These are phyloP conservation scores for Talaromyces proteolyticus DNA, from an alignment of 495 filamentous ascomycete genomes.

Conservation along the genomic window DNA sequence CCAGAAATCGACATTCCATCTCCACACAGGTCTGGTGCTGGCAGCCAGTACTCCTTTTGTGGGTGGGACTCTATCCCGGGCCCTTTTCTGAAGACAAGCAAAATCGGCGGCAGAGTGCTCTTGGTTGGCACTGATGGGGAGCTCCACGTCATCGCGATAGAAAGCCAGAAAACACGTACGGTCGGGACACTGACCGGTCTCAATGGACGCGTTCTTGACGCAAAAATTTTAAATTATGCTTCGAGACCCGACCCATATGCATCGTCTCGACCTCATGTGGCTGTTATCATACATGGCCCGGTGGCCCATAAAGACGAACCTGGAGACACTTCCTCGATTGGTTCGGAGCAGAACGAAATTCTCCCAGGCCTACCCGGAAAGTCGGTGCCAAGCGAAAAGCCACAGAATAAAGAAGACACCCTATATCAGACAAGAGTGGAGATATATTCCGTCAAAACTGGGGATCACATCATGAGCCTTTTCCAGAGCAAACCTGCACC, in stretches of 20 bases:
- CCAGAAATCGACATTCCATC: conserved; percentile 48
- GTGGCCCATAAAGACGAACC: conserved; percentile 35
- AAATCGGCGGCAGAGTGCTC: conserved; percentile 60
- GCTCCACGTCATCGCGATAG: conserved; percentile 64
- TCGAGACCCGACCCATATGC: conserved; percentile 32
- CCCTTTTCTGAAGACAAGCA: conserved; percentile 35
- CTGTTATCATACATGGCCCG: conserved; percentile 71
- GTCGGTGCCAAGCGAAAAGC: conserved; percentile 18
- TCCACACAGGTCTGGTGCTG: conserved; percentile 22
- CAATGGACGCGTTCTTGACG: conserved; percentile 72
- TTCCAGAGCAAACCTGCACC: conserved; percentile 50
- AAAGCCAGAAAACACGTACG: conserved; percentile 58
- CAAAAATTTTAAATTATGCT: conserved; percentile 68
- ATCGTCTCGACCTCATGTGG: conserved; percentile 57
- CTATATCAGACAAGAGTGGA: conserved; percentile 81
- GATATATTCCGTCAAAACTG: conserved; percentile 70
- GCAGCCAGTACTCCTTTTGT: conserved; percentile 68
- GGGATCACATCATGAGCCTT: conserved; percentile 61
- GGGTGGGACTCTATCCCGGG: conserved; percentile 67
- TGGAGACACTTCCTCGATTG: conserved; percentile 25
- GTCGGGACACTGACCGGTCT: conserved; percentile 66
- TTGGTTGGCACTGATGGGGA: conserved; percentile 71
- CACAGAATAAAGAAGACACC: conserved; percentile 31
- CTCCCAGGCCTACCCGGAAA: conserved; percentile 18
- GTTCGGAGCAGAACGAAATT: conserved; percentile 32